phyloP scores from a whole-genome alignment of 2,329 filamentous ascomycete species.

The Monosporascus cannonballus region DNA sequence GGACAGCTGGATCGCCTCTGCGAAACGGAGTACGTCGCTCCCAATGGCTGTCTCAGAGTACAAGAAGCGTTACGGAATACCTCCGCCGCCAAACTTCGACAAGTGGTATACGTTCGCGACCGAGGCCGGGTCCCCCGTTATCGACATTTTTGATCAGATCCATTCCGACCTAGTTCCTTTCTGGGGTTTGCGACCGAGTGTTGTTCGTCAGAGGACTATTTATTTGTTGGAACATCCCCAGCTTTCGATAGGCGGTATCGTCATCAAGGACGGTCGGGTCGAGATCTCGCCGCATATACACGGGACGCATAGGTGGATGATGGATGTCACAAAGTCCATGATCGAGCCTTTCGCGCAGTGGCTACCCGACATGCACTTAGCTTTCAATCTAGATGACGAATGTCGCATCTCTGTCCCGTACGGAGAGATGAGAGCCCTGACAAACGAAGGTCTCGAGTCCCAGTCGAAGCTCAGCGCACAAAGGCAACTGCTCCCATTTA shows the following conservation, averaged over 20 bases:
- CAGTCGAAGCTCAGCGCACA: constrained; percentile 21
- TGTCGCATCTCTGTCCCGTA: constrained; percentile 40
- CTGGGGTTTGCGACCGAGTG: constrained; percentile 57
- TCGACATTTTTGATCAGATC: constrained; percentile 67
- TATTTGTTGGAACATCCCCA: constrained; percentile 24
- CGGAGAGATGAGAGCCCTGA: constrained; percentile 32
- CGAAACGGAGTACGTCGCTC: constrained; percentile 42
- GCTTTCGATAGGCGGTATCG: constrained; percentile 26
- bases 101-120: constrained; percentile 66
- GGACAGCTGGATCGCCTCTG: constrained; percentile 37
- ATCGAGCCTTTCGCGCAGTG: constrained; percentile 34
- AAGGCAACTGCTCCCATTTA: constrained; percentile 14
- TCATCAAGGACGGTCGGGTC: constrained; percentile 25
- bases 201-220: constrained; percentile 47
- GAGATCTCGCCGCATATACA: constrained; percentile 25
- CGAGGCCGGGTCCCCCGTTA: constrained; percentile 52
- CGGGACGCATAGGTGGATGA: constrained; percentile 31
- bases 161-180: constrained; percentile 61
- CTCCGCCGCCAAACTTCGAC: constrained; percentile 67
- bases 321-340: constrained; percentile 31
- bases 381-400: constrained; percentile 45
- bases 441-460: constrained; percentile 17
- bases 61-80: constrained; percentile 54
- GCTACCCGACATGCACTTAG: constrained; percentile 47
- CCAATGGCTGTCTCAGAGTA: constrained; percentile 60